Evolutionary conservation across 2,329 filamentous ascomycete species (phyloP), one percentile per base, ranked within the genome.

Genomic region (Penicillium thymicola): DNA sequence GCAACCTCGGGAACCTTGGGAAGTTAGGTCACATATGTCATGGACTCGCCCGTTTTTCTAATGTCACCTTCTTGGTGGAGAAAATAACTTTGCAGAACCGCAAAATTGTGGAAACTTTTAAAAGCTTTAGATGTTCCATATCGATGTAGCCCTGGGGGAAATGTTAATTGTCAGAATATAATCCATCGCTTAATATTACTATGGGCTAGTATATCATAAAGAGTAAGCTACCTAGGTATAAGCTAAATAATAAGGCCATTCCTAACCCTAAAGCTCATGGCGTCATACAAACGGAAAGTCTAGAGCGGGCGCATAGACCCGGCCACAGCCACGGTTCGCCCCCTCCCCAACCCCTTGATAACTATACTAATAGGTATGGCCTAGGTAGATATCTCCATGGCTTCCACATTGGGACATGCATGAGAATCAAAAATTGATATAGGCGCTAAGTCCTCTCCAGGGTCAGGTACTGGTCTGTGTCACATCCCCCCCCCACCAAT

Each of bases 381-480:
- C 21, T 21, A 21, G 21, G 21, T 21, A 21, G 21, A 25, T 21
- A 25, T 41, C 38, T 41, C 32, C 14, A 34, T 6, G 14, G 14
- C 32, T 16, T 16, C 13, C 32, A 34, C 32, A 34, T 16, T 34
- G 14, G 13, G 32, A 32, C 7, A 34, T 34, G 32, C 34, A 36
- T 9, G 34, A 36, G 34, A 36, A 21, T 23, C 18, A 25, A 13
- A 41, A 41, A 38, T 18, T 38, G 18, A 46, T n/a, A 34, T 11
- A 46, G 8, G 27, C 44, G 44, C 48, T 43, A 25, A 30, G 23
- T 44, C 38, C 49, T 49, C n/a, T 48, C 23, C 27, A 34, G 36
- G 51, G 45, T 44, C 52, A 55, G 52, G 52, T 43, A 47, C 43
- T 57, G 61, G 61, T 65, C 62, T 65, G 62, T 65, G 62, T 65